Conservation (phyloP, 2,329 filamentous ascomycete species). For the Coniochaeta pulveracea region DNA sequence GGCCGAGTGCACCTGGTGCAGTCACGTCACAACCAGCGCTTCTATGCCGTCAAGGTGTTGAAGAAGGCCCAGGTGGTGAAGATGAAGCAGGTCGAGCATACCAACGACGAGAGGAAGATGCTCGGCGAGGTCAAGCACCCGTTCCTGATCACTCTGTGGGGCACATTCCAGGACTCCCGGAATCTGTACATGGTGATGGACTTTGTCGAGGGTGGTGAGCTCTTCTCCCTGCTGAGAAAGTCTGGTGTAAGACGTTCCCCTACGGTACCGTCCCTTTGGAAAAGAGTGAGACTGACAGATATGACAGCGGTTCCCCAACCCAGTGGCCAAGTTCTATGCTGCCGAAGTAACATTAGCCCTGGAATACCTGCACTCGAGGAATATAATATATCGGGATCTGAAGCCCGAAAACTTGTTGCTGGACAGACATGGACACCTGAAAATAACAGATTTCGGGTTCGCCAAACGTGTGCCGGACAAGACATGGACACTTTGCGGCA, state of each 20-base stretch:
- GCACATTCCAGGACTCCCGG: constrained; percentile 89
- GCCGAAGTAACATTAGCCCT: constrained; percentile 92
- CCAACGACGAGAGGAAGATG: constrained; percentile 95
- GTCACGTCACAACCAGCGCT: constrained; percentile 95
- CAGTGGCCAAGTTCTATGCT: constrained; percentile 97
- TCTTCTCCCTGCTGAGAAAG: constrained; percentile 91
- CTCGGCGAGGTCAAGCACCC: constrained; percentile 94
- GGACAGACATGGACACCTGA: constrained; percentile 86
- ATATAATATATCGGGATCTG: constrained; percentile 96
- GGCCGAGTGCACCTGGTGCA: constrained; percentile 93
- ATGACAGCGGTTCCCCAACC: constrained; percentile 97
- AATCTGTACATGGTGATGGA: constrained; percentile 99
- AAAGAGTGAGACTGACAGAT: no score
- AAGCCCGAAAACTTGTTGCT: constrained; percentile 92
- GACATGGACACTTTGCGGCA: constrained; percentile 97
- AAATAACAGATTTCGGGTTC: constrained; percentile 98
- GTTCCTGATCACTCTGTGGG: constrained; percentile 96
- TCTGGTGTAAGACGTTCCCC: constrained; percentile 54
- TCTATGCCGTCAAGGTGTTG: constrained; percentile 96
- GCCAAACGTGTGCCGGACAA: constrained; percentile 98
- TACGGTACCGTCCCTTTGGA: no score
- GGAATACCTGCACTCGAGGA: constrained; percentile 86
- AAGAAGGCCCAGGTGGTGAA: constrained; percentile 98
- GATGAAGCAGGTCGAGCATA: constrained; percentile 99
- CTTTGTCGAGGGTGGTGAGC: constrained; percentile 95